Evolutionary conservation across 2,329 filamentous ascomycete species (phyloP).

Genomic region (Chaetomiaceae sp.): DNA sequence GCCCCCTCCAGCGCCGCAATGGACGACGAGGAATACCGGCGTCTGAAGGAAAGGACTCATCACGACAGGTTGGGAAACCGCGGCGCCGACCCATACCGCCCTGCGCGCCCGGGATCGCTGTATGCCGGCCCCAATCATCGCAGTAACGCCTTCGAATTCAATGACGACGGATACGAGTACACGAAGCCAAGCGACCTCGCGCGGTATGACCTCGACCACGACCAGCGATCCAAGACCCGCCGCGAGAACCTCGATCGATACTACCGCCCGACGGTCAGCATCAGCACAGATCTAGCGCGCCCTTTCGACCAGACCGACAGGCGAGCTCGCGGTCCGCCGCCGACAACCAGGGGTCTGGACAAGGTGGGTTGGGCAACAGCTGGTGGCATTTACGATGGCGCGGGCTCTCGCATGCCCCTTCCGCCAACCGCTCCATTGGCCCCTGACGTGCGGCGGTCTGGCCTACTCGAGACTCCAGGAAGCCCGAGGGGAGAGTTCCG

Average conservation of each 20-base stretch:
- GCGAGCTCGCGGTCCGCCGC: conserved; percentile 54
- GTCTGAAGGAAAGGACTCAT: conserved; percentile 44
- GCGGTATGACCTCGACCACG: conserved; percentile 56
- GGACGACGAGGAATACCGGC: conserved; percentile 49
- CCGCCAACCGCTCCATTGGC: conserved; percentile 41
- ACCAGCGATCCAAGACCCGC: conserved; percentile 40
- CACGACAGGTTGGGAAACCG: conserved; percentile 40
- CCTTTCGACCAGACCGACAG: conserved; percentile 36
- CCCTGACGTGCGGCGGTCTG: conserved; percentile 34
- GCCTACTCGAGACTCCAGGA: conserved; percentile 33
- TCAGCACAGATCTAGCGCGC: conserved; percentile 45
- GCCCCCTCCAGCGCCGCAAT: conserved; percentile 45
- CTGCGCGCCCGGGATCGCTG: conserved; percentile 42
- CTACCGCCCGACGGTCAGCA: conserved; percentile 51
- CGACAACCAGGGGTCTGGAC: conserved; percentile 66
- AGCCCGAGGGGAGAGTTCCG: conserved; percentile 34
- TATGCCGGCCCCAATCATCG: conserved; percentile 45
- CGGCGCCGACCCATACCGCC: conserved; percentile 45
- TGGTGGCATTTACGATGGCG: conserved; percentile 43
- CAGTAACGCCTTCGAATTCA: conserved; percentile 47
- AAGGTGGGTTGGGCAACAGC: conserved; percentile 52
- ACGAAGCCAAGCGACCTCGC: conserved; percentile 60
- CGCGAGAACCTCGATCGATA: conserved; percentile 56
- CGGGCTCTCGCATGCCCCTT: conserved; percentile 45
- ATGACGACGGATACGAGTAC: conserved; percentile 59